These are phyloP conservation scores for Penicillium herquei DNA, from an alignment of 495 filamentous ascomycete species.

Conservation along the genomic window DNA sequence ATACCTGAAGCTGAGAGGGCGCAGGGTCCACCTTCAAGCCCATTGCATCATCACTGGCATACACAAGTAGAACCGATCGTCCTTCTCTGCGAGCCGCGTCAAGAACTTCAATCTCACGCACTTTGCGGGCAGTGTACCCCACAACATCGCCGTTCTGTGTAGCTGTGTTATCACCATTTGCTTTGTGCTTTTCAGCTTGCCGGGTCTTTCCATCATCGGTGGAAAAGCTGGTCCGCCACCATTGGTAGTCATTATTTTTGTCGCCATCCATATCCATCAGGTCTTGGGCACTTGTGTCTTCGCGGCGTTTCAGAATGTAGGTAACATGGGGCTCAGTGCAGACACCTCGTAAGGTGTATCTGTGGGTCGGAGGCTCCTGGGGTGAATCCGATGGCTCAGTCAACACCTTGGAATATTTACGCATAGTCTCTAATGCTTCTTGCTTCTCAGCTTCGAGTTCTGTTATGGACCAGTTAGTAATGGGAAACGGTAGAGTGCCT, in stretches of 20 bases:
- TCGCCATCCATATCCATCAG: constrained; percentile 24
- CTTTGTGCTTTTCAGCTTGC: constrained; percentile 29
- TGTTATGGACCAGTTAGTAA: constrained; percentile 25
- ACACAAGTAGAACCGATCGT: constrained; percentile 47
- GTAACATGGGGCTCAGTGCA: constrained; percentile 50
- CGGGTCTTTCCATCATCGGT: constrained; percentile 44
- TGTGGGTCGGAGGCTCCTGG: constrained; percentile 40
- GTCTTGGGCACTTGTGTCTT: constrained; percentile 7
- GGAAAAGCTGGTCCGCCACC: constrained; percentile 57
- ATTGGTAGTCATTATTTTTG: constrained; percentile 40
- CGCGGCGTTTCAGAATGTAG: constrained; percentile 42
- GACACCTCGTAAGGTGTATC: constrained; percentile 53
- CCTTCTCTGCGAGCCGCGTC: constrained; percentile 52
- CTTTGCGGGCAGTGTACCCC: constrained; percentile 46
- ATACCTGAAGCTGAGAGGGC: constrained; percentile 44
- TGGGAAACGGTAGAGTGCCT: not conserved
- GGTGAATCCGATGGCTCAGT: constrained; percentile 52
- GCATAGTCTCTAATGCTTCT: constrained; percentile 44
- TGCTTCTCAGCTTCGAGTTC: constrained; percentile 54
- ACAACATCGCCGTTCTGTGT: constrained; percentile 37
- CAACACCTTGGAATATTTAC: constrained; percentile 49
- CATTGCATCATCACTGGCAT: constrained; percentile 49
- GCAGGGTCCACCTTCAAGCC: constrained; percentile 27
- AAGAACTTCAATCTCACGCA: constrained; percentile 51
- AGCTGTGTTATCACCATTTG: constrained; percentile 13